These are phyloP conservation scores for Auricularia cornea DNA, from an alignment of 768 basidiomycete genomes.

Conservation along the genomic window DNA sequence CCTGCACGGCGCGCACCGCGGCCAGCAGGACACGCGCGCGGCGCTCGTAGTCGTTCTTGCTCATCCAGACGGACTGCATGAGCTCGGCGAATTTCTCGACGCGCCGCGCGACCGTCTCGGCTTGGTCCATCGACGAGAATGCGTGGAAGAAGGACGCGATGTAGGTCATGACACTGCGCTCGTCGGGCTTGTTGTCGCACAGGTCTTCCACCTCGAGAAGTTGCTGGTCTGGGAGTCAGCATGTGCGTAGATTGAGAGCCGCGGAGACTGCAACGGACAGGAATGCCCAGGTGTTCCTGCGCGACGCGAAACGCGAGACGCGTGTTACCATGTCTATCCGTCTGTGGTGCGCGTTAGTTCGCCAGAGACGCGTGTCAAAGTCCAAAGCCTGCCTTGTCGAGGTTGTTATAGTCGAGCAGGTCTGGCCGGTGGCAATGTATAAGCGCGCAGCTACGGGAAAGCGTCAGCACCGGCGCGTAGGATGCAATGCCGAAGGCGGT, in stretches of 20 bases:
- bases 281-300: constrained; percentile 81
- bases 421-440: constrained; percentile 98
- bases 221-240: constrained; percentile 41
- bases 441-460: constrained; percentile 69
- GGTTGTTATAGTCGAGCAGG: constrained; percentile 76
- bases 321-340: constrained; percentile 75
- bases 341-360: constrained; percentile 32
- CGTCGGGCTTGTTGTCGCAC: constrained; percentile 85
- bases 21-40: constrained; percentile 43
- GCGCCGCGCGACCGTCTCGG: constrained; percentile 85
- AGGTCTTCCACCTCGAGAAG: constrained; percentile 94
- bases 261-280: constrained; percentile 28
- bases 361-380: neutral
- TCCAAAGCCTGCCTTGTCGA: constrained; percentile 60
- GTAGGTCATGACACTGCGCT: constrained; percentile 96
- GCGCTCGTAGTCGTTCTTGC: constrained; percentile 86
- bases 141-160: constrained; percentile 97
- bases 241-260: constrained; percentile 21
- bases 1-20: constrained; percentile 57
- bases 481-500: neutral
- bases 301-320: constrained; percentile 82
- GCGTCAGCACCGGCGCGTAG: neutral
- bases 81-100: constrained; percentile 95
- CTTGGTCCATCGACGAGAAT: constrained; percentile 95
- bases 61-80: constrained; percentile 86